phyloP scores from a whole-genome alignment of 139 green algal species.

The Axilococcus clingmanii region DNA sequence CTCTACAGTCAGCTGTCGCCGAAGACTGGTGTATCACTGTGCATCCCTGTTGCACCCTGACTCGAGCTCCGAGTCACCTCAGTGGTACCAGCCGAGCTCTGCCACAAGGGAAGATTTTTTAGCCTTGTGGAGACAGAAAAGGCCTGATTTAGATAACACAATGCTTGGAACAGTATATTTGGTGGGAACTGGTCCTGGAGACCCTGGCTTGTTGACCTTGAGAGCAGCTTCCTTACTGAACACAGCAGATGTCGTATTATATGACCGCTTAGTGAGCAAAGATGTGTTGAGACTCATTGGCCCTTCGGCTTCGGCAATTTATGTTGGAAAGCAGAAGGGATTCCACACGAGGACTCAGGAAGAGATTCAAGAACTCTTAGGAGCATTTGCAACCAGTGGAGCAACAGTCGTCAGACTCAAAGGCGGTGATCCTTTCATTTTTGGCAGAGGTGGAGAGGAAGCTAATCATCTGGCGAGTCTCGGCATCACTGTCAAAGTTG shows the following conservation, averaged over 20 bases:
- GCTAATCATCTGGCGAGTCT: constrained; percentile 66
- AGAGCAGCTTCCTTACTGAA: constrained; percentile 81
- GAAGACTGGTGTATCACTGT: too few species aligned
- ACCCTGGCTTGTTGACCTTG: constrained; percentile 90
- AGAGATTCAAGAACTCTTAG: constrained; percentile 91
- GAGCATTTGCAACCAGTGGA: constrained; percentile 75
- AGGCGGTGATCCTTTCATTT: constrained; percentile 90
- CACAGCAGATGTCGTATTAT: constrained; percentile 90
- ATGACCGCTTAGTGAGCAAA: constrained; percentile 85
- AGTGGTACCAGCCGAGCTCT: too few species aligned
- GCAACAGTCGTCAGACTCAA: constrained; percentile 74
- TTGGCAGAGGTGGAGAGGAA: constrained; percentile 92
- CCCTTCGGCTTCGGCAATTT: constrained; percentile 75
- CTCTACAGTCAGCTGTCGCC: too few species aligned
- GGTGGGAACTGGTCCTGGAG: constrained; percentile 92
- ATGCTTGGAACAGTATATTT: constrained; percentile 73
- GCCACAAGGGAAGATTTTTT: too few species aligned
- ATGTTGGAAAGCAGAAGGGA: constrained; percentile 90
- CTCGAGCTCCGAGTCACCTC: too few species aligned
- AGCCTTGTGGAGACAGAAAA: background rate
- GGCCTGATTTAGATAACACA: constrained; percentile 1
- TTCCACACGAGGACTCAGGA: constrained; percentile 89
- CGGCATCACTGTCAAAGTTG: constrained; percentile 73
- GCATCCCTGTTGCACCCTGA: too few species aligned
- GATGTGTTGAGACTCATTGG: constrained; percentile 82